Evolutionary conservation across 495 filamentous ascomycete genomes (phyloP).

Genomic region (Lophiostoma macrostomum): DNA sequence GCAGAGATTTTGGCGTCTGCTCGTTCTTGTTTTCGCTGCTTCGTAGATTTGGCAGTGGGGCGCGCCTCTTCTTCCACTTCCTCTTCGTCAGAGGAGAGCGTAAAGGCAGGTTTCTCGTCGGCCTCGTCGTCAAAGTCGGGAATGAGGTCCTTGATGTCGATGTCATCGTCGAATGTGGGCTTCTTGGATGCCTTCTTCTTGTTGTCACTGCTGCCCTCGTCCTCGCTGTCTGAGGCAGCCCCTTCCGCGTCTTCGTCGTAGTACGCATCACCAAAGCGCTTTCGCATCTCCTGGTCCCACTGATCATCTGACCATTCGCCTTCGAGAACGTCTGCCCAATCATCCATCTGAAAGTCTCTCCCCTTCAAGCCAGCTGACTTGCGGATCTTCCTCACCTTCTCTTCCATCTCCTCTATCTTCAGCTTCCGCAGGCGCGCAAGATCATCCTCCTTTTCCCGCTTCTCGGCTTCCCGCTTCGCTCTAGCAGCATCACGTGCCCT

Average conservation of each 20-base stretch:
- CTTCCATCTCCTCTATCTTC: conserved; percentile 82
- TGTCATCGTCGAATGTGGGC: conserved; percentile 94
- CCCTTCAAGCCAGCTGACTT: conserved; percentile 77
- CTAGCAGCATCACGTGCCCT: conserved; percentile 73
- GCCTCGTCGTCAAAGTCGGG: conserved; percentile 72
- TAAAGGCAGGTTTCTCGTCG: conserved; percentile 49
- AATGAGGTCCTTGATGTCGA: conserved; percentile 88
- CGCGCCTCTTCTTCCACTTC: conserved; percentile 21
- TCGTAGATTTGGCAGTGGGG: conserved; percentile 32
- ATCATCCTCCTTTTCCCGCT: conserved; percentile 71
- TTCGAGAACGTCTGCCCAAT: conserved; percentile 79
- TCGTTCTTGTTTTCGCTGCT: conserved; percentile 49
- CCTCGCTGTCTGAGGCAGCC: conserved; percentile 45
- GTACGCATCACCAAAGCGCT: conserved; percentile 82
- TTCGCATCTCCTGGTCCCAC: conserved; percentile 87
- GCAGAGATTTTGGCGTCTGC: conserved; percentile 67
- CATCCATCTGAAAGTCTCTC: conserved; percentile 64
- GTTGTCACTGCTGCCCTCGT: conserved; percentile 43
- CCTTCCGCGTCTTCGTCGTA: conserved; percentile 54
- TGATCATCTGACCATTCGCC: conserved; percentile 78
- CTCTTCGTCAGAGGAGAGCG: conserved; percentile 50
- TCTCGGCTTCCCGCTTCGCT: conserved; percentile 72
- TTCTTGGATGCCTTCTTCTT: conserved; percentile 73
- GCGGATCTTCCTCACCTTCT: conserved; percentile 77
- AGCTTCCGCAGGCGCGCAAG: conserved; percentile 78